Conservation (phyloP, 176 grass and related monocot species). For the Paspalum notatum region DNA sequence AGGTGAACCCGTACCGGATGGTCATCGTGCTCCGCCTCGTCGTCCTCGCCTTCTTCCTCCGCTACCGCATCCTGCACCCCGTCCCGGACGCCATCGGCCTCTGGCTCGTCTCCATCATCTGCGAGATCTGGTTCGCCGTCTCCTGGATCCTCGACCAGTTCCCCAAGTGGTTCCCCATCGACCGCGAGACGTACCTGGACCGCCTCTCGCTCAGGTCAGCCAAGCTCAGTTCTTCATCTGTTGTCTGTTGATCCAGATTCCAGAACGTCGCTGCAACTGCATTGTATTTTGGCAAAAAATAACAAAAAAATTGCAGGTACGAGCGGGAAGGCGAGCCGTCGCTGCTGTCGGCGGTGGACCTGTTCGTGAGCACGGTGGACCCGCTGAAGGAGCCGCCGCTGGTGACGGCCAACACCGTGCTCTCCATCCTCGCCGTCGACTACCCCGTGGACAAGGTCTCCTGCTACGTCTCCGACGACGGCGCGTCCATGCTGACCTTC, state of each 20-base stretch:
- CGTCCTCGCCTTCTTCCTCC: slow-evolving; percentile 82
- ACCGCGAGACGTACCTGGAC: slow-evolving; percentile 96
- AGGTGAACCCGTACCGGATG: slow-evolving; percentile 95
- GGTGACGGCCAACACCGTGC: slow-evolving; percentile 93
- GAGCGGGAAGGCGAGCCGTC: slow-evolving; percentile 91
- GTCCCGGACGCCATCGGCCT: slow-evolving; percentile 79
- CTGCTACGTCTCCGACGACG: slow-evolving; percentile 97
- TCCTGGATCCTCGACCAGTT: slow-evolving; percentile 99
- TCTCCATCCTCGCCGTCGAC: slow-evolving; percentile 94
- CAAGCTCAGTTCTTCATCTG: too few species aligned
- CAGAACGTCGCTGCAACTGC: too few species aligned
- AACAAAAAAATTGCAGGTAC: slow-evolving; percentile 56
- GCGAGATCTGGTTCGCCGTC: slow-evolving; percentile 94
- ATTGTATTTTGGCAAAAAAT: too few species aligned
- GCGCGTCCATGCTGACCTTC: slow-evolving; percentile 97
- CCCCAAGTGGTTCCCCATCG: slow-evolving; percentile 98
- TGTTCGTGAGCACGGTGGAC: slow-evolving; percentile 96
- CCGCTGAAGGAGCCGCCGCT: slow-evolving; percentile 96
- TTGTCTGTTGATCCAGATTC: too few species aligned
- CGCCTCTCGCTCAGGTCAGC: slow-evolving; percentile 74
- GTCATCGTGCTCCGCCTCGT: slow-evolving; percentile 87
- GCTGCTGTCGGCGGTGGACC: slow-evolving; percentile 76
- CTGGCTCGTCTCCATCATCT: slow-evolving; percentile 92
- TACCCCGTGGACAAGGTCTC: slow-evolving; percentile 98
- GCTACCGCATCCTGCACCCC: slow-evolving; percentile 82